Evolutionary conservation across 1,139 yeast species (phyloP).

Genomic region (Pneumocystis carinii): DNA sequence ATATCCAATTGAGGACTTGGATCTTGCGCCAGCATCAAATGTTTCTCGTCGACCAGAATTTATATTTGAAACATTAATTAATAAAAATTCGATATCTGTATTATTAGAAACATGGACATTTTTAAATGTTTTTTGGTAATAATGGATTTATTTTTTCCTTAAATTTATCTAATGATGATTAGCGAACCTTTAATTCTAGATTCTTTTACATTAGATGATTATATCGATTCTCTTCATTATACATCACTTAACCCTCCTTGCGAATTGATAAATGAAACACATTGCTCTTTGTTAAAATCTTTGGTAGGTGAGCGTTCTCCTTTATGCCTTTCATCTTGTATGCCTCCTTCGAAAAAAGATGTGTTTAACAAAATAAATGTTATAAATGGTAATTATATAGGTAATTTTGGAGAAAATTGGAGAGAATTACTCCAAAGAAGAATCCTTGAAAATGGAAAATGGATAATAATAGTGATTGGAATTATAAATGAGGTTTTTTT

Average conservation of each 20-base stretch:
- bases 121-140: constrained; percentile 42
- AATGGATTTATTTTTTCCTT: neutral
- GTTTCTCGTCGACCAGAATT: constrained; percentile 15
- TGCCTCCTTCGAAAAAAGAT: neutral
- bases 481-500: neutral
- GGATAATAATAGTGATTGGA: neutral
- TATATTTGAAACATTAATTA: constrained; percentile 8
- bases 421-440: neutral
- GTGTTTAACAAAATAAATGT: neutral
- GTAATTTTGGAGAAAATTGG: neutral
- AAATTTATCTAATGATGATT: neutral
- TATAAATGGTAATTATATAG: neutral
- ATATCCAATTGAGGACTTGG: constrained; percentile 14
- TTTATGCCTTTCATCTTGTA: constrained; percentile 5
- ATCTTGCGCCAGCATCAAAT: constrained; percentile 8
- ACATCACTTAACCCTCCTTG: constrained; percentile 35
- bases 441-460: neutral
- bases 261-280: constrained; percentile 51
- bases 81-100: constrained; percentile 16
- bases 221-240: constrained; percentile 43
- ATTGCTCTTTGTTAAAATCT: constrained; percentile 37
- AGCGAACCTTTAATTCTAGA: constrained; percentile 46
- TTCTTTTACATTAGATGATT: constrained; percentile 69
- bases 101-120: constrained; percentile 58
- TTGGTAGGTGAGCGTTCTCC: constrained; percentile 19